Evolutionary conservation across 768 basidiomycete species (phyloP).

Genomic region (Lentinula raphanica): DNA sequence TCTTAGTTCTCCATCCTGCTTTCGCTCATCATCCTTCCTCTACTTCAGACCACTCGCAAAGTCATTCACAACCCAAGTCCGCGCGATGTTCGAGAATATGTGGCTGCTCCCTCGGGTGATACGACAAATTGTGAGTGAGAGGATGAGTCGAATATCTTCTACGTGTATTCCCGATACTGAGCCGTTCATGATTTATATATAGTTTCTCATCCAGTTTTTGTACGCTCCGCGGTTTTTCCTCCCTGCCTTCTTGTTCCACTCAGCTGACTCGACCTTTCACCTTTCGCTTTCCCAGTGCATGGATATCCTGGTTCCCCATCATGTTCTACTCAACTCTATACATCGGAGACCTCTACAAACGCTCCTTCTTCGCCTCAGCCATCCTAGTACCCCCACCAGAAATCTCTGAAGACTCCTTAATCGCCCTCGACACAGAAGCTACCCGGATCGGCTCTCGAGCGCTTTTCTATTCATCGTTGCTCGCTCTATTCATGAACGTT

Average conservation of each 20-base stretch:
- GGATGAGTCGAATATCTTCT: background rate
- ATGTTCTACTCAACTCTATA: conserved; percentile 87
- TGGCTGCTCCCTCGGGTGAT: conserved; percentile 68
- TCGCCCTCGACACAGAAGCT: conserved; percentile 52
- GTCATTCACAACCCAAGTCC: conserved; percentile 40
- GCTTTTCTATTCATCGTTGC: conserved; percentile 68
- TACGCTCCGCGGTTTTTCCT: conserved; percentile 31
- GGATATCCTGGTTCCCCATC: conserved; percentile 90
- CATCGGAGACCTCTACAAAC: conserved; percentile 81
- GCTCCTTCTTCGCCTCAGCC: conserved; percentile 25
- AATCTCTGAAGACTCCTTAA: background rate
- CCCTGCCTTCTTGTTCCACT: background rate
- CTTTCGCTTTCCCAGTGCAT: conserved; percentile 62
- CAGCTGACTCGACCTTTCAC: background rate
- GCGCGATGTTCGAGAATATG: conserved; percentile 68
- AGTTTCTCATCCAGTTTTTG: conserved; percentile 84
- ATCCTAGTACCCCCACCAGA: background rate
- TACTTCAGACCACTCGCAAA: conserved; percentile 25
- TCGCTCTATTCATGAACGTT: conserved; percentile 65
- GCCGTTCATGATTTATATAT: too few relatives aligned
- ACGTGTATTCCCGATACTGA: background rate
- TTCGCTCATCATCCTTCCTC: background rate
- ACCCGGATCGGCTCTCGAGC: conserved; percentile 83
- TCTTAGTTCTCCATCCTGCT: background rate
- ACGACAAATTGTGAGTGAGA: conserved; percentile 64